Base-by-base conservation (phyloP, 805 yeast species). In the Candida glaebosa region DNA sequence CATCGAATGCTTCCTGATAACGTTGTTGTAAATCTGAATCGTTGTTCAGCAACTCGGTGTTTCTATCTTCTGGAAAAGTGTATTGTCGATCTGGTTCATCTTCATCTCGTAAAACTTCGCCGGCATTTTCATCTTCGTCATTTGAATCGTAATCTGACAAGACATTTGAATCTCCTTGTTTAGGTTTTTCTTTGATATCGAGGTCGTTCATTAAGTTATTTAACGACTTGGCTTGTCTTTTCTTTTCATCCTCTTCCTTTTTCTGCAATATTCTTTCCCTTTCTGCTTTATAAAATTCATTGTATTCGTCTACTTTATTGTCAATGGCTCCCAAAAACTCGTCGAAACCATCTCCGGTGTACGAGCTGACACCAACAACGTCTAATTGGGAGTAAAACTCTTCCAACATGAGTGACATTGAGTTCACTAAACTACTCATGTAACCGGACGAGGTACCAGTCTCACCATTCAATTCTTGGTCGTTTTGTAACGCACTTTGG, bases 391-490 rank as follows among this genome's bases (percentile, higher is more conserved):
- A 83, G 60, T 93, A 93, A 54, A 93, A 93, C 60, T 93, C 99
- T 58, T 93, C 99, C 42, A 93, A 71, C 88, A 93, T 89, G 51
- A 93, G 72, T 25, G 96, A 85, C 96, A 93, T 87, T 1, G 97
- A 89, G 60, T 90, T 93, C 45, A 93, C 87, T 39, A 93, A 70
- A 1, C 96, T 87, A 40, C 87, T 79, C 99, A 93, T 93, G 62
- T 93, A 93, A 2, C 96, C 96, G 2, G 91, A 81, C 3, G 82
- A 78, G 17, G 75, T 63, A 4, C 76, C 74, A 18, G 75, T 78
- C 39, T 75, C 80, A 28, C 81, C 84, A 49, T 78, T 83, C 38
- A 77, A 63, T 36, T 85, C 89, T 45, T 81, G 80, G 58, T 84
- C 84, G 24, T 73, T 71, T 48, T 74, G 73, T 42, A 91, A 67